Conservation (phyloP, 495 filamentous ascomycete species). For the Clavariopsis aquatica region DNA sequence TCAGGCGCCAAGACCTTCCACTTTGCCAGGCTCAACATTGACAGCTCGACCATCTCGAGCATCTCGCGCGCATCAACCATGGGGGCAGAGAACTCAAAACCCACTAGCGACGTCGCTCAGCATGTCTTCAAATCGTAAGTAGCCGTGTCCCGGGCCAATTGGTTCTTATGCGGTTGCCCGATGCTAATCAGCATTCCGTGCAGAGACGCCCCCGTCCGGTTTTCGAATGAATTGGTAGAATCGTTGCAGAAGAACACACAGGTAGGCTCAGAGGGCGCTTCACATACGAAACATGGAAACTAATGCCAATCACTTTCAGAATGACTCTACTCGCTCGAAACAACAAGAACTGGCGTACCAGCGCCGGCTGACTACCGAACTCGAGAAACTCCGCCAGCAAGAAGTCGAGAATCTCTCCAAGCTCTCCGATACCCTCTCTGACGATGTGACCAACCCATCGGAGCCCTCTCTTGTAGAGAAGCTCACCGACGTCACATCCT, state of each 20-base stretch:
- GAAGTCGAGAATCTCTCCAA: constrained; percentile 61
- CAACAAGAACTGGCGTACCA: constrained; percentile 85
- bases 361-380: constrained; percentile 79
- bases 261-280: constrained; percentile 50
- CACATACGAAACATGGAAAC: background rate
- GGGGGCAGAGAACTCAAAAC: constrained; percentile 46
- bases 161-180: constrained; percentile 2
- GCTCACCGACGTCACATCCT: constrained; percentile 50
- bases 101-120: constrained; percentile 37
- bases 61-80: constrained; percentile 36
- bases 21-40: constrained; percentile 18
- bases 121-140: constrained; percentile 48
- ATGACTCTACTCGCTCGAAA: constrained; percentile 81
- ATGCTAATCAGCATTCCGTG: constrained; percentile 13
- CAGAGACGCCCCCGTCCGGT: constrained; percentile 80
- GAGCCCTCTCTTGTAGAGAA: constrained; percentile 44
- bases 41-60: constrained; percentile 11
- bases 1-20: constrained; percentile 21
- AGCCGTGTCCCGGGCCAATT: constrained; percentile 8
- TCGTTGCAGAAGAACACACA: constrained; percentile 80
- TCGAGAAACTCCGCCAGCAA: constrained; percentile 66
- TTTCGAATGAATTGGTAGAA: constrained; percentile 81
- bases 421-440: constrained; percentile 55
- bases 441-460: constrained; percentile 39
- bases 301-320: constrained; percentile 53